Conservation (phyloP, 202 grass and related monocot genomes). For the Alloteropsis angusta region DNA sequence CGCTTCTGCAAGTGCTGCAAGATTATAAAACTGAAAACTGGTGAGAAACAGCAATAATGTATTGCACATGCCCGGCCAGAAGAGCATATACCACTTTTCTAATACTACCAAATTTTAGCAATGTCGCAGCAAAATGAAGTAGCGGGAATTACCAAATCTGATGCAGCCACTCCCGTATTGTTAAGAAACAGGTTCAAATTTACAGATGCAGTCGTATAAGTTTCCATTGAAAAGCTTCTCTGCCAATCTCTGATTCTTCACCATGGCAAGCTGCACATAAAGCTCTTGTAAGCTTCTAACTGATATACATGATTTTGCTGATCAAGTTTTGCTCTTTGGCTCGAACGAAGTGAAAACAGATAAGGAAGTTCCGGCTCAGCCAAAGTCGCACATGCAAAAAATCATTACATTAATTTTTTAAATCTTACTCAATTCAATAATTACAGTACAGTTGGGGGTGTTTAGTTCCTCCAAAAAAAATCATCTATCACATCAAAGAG, state of each 20-base stretch:
- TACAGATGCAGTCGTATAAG: constrained; percentile 92
- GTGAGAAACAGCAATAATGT: background rate
- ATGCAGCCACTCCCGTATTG: background rate
- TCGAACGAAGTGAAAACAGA: background rate
- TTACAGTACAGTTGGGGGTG: background rate
- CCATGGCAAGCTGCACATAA: constrained; percentile 75
- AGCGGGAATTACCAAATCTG: background rate
- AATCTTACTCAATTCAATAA: background rate
- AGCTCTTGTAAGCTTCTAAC: constrained; percentile 9
- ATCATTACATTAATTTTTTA: background rate
- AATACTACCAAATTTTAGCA: background rate
- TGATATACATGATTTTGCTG: background rate
- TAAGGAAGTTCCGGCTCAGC: background rate
- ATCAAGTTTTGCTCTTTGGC: no score
- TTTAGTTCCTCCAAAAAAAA: no score
- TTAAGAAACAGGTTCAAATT: constrained; percentile 64
- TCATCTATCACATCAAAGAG: no score
- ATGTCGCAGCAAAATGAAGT: background rate
- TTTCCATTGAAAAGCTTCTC: constrained; percentile 89
- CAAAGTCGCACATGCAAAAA: background rate
- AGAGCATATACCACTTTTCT: background rate
- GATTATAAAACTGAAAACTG: background rate
- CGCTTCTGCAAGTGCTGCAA: background rate
- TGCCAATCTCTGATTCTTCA: constrained; percentile 94
- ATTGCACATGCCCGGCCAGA: background rate